Base-by-base conservation (phyloP, 768 basidiomycete species). In the Nidularia sp. region DNA sequence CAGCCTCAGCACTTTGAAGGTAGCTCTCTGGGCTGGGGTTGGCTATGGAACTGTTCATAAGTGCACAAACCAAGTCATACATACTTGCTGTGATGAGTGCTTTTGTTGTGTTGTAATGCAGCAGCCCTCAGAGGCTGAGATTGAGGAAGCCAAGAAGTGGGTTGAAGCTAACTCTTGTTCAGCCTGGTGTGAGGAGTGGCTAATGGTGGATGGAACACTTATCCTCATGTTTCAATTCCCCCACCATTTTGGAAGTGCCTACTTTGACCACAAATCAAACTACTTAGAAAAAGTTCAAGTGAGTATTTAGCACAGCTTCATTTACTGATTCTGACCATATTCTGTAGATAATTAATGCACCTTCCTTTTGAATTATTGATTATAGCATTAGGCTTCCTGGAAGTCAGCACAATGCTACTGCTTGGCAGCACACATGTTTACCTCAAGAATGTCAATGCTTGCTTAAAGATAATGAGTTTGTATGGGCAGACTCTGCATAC, bases 161-260 rank as follows among this genome's bases (percentile, higher is more conserved):
- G 69, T 77, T 0, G 60, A 69, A 25, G 46, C 51, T 32, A 48
- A 62, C 18, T 62, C 70, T 29, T 66, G 73, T 56, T 46, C 53
- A 39, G 53, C 64, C n/a, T 78, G 73, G 73, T 43, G 58, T 2
- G 35, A 70, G 53, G 68, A 73, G 0, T 73, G 67, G 63, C 61
- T 64, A 32, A 54, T 70, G 29, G 67, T 68, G 15, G 73, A 76
- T 62, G 73, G 75, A 2, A 74, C 71, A 3, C 48, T 74, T 1
- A 55, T 76, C 2, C 66, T 66, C 2, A 56, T 75, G 1, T 64
- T 55, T 34, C 47, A 56, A 4, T 47, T 61, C 3, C 73, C 73
- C 5, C 41, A 39, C 2, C 66, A 58, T 56, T 68, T 57, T 60
- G 71, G 73, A 0, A 65, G 70, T 49, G 61, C 58, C 15, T 75